Evolutionary conservation across 257 asterid species (phyloP).

Genomic region (Leptodermis oblonga): DNA sequence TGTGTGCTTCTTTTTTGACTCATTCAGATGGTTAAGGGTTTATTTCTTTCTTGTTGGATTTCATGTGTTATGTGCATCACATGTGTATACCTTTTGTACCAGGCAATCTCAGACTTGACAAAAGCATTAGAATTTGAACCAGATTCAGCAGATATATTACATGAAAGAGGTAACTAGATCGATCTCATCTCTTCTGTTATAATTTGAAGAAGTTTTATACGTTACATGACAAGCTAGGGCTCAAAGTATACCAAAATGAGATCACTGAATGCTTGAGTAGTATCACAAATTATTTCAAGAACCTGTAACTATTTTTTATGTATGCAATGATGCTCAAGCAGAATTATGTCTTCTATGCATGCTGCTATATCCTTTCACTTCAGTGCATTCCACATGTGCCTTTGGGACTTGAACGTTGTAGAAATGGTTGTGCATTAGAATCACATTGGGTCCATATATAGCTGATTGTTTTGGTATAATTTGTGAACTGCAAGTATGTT

Average conservation of each 20-base stretch:
- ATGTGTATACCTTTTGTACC: constrained; percentile 26
- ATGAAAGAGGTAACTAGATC: constrained; percentile 76
- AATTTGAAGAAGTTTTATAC: constrained; percentile 4
- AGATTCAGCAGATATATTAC: constrained; percentile 70
- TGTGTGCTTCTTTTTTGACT: neutral
- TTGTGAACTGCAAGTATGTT: neutral
- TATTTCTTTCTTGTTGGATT: constrained; percentile 1
- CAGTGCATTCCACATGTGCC: neutral
- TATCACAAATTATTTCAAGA: neutral
- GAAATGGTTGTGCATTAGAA: neutral
- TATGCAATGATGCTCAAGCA: neutral
- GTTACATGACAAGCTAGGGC: constrained; percentile 5
- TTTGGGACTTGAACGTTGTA: neutral
- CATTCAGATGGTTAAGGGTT: neutral
- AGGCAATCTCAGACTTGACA: constrained; percentile 95
- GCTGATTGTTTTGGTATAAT: neutral
- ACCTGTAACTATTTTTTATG: neutral
- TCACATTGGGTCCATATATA: neutral
- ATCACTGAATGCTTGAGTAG: constrained; percentile 8
- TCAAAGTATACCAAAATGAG: constrained; percentile 13
- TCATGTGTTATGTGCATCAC: constrained; percentile 8
- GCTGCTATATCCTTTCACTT: neutral
- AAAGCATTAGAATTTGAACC: constrained; percentile 93
- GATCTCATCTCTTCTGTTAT: constrained; percentile 9
- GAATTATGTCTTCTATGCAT: neutral